phyloP scores from a whole-genome alignment of 768 basidiomycete genomes.

The Suillus ampliporus region DNA sequence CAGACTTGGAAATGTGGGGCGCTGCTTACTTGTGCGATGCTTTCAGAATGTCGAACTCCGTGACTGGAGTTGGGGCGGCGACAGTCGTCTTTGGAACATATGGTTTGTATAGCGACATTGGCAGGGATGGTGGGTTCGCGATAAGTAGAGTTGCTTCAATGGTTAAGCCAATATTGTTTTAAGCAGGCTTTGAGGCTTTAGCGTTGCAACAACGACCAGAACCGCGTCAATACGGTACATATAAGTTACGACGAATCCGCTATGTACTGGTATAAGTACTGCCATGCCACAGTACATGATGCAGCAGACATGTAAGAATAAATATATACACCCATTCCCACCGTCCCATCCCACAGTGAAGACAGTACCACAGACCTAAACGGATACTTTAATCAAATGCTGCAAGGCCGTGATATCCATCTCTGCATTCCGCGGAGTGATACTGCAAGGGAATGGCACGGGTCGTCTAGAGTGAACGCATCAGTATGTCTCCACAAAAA shows the following conservation, averaged over 20 bases:
- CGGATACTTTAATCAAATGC: neutral
- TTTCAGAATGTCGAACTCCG: constrained; percentile 82
- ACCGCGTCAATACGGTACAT: too few relatives aligned
- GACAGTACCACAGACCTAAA: neutral
- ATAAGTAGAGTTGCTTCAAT: neutral
- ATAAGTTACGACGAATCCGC: too few relatives aligned
- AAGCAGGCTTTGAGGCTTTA: too few relatives aligned
- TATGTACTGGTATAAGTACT: too few relatives aligned
- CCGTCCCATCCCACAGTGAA: neutral
- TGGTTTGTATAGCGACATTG: constrained; percentile 20
- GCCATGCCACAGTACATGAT: too few relatives aligned
- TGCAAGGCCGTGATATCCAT: neutral
- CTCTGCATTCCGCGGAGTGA: neutral
- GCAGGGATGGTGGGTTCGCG: neutral
- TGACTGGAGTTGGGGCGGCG: constrained; percentile 13
- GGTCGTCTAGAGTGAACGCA: neutral
- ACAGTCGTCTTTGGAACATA: constrained; percentile 16
- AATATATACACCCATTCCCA: neutral
- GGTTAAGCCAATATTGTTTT: too few relatives aligned
- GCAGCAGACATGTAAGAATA: too few relatives aligned
- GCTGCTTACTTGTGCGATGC: constrained; percentile 65
- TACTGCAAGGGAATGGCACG: neutral
- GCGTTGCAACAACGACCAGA: too few relatives aligned
- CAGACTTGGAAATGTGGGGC: neutral
- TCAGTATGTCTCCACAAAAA: neutral